Evolutionary conservation across 2,329 filamentous ascomycete species (phyloP), one percentile per base, ranked within the genome.

Genomic region (Colletotrichum eremochloae): DNA sequence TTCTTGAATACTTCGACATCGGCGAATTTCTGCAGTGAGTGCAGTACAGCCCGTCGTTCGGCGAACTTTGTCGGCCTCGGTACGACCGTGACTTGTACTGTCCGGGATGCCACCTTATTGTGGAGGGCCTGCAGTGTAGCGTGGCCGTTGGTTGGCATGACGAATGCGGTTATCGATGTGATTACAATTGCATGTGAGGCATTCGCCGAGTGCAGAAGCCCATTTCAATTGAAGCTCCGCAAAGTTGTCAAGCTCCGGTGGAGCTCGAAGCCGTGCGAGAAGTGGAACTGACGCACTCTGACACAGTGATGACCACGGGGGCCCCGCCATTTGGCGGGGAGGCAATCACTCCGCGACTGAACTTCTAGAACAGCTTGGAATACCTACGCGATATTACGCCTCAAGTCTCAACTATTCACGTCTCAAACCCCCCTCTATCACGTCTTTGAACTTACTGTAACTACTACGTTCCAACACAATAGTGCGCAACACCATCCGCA

Each of bases 1-100:
- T 82, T 84, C 79, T 85, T 87, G 78, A 90, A 90, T 46, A 86
- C 81, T 52, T 90, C 86, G 56, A 90, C 82, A 2, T 81, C 79
- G 67, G 85, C 86, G 75, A 86, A 81, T 67, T 82, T 81, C 78
- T 88, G 84, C 31, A 90, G 80, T 38, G 85, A 82, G 55, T 85
- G 84, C 44, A 90, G 80, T 29, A 90, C 82, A 9, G 87, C 87
- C 33, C 88, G 86, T 8, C 88, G 86, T 79, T 90, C 87, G 40
- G 84, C 82, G 74, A 90, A 85, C 58, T 74, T 86, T n/a, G 80
- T 76, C 14, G 89, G 88, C 15, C 84, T 76, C 18, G 88, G 89
- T n/a, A 80, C 78, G 29, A 89, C 88, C 48, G 82, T 83, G 73
- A 90, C 76, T 71, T 86, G 86, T 42, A 90, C 82, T 83, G 80